Evolutionary conservation across 1,139 yeast genomes (phyloP), one percentile per base, ranked within the genome.

Genomic region (Spathaspora sp.): DNA sequence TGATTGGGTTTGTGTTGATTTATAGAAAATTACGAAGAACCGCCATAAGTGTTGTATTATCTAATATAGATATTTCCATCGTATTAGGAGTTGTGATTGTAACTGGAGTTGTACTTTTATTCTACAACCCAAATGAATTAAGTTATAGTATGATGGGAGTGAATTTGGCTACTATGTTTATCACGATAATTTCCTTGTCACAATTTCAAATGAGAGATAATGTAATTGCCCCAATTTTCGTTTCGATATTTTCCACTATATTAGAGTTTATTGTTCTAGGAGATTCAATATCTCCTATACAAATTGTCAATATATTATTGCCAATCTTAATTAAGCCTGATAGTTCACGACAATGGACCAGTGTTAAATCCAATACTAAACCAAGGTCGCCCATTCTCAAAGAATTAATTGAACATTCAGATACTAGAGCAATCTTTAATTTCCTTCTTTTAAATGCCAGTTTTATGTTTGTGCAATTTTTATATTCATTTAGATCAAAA

Each of bases 381-480:
- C 20, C 37, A 3, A 8, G 38, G 10, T 26, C 43, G 6, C 57
- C 68, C 2, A 60, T 67, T 3, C 44, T 69, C 18, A 57, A 53
- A 31, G 70, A 83, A 54, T 60, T 86, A 42, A 69, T 83, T 44
- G 60, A 67, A 39, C 85, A 90, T 56, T 72, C 80, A 23, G 97
- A 90, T 55, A 90, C 97, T 0, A 75, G 88, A 53, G 90, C 96
- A 31, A 95, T 95, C 33, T 91, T 93, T 63, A 86, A 89, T 51
- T 95, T 93, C 58, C 68, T 95, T 43, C 64, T 93, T 49, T 74
- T 95, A 49, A 95, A 95, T 66, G 82, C 95, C 18, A 80, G 93
- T 1, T 95, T 93, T 66, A 95, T 95, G 99, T 81, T 95, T 58
- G 84, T 95, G 39, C 99, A 95, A 66, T 75, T 93, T 53, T 69